Conservation (phyloP, 306 rosid species). For the Urtica urens region DNA sequence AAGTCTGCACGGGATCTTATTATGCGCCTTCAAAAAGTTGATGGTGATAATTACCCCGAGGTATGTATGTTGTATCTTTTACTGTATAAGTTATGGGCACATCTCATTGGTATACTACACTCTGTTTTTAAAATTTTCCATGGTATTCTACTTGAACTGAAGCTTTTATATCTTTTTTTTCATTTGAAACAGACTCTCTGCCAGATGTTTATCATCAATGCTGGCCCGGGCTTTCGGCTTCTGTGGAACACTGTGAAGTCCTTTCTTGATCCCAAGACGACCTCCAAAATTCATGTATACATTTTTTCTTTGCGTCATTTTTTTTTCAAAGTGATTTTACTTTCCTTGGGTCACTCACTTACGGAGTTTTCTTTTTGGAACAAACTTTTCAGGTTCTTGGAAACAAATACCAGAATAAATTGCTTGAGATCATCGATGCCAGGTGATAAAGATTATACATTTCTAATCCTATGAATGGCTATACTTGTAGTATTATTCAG, state of each 20-base stretch:
- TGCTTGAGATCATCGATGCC: conserved; percentile 82
- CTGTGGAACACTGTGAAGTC: conserved; percentile 81
- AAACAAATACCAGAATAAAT: conserved; percentile 84
- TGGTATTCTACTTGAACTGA: background rate
- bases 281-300: conserved; percentile 91
- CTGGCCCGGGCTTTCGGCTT: conserved; percentile 93
- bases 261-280: conserved; percentile 88
- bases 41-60: conserved; percentile 95
- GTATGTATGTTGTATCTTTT: conserved; percentile 22
- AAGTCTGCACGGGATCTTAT: conserved; percentile 86
- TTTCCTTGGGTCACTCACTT: background rate
- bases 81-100: background rate
- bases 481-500: background rate
- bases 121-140: background rate
- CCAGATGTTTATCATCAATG: conserved; percentile 96
- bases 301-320: conserved; percentile 10
- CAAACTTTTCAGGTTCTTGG: conserved; percentile 69
- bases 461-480: background rate
- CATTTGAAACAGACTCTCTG: conserved; percentile 58
- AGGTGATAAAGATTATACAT: conserved; percentile 37
- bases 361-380: conserved; percentile 11
- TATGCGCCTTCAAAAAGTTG: conserved; percentile 75
- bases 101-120: too few species aligned
- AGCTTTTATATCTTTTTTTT: conserved; percentile 3
- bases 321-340: background rate